A percentile compares a stretch with the other conserved stretches of the same genome.
phyloP scores from a whole-genome alignment of 208 protist species.

The Trypanosoma melophagium region DNA sequence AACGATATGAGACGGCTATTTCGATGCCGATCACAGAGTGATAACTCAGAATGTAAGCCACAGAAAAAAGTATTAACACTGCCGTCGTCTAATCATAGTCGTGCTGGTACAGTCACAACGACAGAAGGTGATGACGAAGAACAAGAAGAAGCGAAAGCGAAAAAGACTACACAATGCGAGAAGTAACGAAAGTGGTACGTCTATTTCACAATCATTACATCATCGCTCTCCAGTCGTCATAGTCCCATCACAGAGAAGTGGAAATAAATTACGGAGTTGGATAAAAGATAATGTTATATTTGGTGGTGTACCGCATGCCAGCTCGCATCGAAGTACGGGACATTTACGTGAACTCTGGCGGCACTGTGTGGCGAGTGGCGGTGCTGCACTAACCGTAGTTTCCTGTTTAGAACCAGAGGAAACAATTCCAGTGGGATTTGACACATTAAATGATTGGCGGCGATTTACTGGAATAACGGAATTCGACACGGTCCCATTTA shows the following conservation, averaged over 20 bases:
- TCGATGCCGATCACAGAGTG: neutral
- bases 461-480: neutral
- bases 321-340: neutral
- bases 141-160: too few species aligned
- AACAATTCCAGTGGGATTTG: slow-evolving; percentile 20
- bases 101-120: too few species aligned
- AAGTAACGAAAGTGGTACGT: too few species aligned
- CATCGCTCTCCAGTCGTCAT: too few species aligned
- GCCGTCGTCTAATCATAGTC: too few species aligned
- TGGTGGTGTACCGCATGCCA: slow-evolving; percentile 20
- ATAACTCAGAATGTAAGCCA: neutral
- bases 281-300: slow-evolving; percentile 11
- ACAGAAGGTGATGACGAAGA: too few species aligned
- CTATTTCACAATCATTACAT: too few species aligned
- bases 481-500: slow-evolving; percentile 11
- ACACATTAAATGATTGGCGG: slow-evolving; percentile 19
- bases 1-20: slow-evolving; percentile 7
- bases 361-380: slow-evolving; percentile 14
- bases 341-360: slow-evolving; percentile 23
- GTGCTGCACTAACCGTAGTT: slow-evolving; percentile 6
- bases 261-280: slow-evolving; percentile 26
- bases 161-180: too few species aligned
- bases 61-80: too few species aligned
- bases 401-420: slow-evolving; percentile 30
- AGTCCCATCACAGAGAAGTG: too few species aligned